phyloP scores from a whole-genome alignment of 495 filamentous ascomycete species.

The Aspergillus wentii region DNA sequence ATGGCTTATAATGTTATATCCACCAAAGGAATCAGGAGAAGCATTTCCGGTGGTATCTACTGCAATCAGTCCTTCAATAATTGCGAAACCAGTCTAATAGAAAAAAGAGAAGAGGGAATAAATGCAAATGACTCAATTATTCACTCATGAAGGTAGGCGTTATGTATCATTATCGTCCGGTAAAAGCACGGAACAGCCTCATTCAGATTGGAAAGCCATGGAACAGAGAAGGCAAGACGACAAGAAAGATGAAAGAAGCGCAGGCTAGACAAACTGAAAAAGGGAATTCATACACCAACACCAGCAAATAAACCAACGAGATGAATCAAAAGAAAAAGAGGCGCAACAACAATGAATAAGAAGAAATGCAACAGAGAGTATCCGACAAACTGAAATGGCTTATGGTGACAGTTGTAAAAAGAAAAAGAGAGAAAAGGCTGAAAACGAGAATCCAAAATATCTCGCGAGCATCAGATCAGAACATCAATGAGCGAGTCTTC shows the following conservation, averaged over 20 bases:
- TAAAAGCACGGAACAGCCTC: too few relatives aligned
- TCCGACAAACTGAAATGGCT: neutral
- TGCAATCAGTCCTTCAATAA: too few relatives aligned
- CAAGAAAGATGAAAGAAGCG: neutral
- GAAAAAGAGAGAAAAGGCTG: neutral
- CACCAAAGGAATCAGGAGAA: too few relatives aligned
- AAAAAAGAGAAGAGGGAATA: too few relatives aligned
- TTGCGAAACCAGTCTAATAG: too few relatives aligned
- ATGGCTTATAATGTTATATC: too few relatives aligned
- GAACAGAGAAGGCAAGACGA: too few relatives aligned
- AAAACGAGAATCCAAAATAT: neutral
- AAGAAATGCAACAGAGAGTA: neutral
- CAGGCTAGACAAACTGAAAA: slow-evolving; percentile 7
- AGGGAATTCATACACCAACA: slow-evolving; percentile 4
- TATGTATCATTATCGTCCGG: too few relatives aligned
- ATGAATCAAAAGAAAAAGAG: slow-evolving; percentile 8
- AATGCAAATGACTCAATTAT: too few relatives aligned
- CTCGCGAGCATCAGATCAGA: slow-evolving; percentile 10
- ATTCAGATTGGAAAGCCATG: too few relatives aligned
- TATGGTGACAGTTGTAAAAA: slow-evolving; percentile 24
- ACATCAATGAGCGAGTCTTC: slow-evolving; percentile 43
- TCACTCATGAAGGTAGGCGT: too few relatives aligned
- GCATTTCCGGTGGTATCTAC: too few relatives aligned
- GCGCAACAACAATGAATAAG: neutral
- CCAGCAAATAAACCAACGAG: neutral